Conservation (phyloP, 305 asterid genomes). For the Lippia alba region DNA sequence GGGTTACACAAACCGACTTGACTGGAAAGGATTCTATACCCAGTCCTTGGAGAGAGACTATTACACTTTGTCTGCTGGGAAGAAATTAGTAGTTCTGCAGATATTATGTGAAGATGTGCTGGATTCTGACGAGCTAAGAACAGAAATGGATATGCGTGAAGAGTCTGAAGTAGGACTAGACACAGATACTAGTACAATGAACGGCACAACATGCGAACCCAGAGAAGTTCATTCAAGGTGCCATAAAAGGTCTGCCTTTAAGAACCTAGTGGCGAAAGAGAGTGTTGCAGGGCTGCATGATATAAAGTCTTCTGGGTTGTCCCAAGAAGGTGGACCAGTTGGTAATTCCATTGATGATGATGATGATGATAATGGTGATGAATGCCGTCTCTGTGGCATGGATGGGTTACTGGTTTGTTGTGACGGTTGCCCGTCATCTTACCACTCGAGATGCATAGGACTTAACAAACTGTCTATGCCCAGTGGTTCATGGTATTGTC, state of each 20-base stretch:
- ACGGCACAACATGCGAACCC: conserved; percentile 50
- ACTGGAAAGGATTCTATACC: conserved; percentile 69
- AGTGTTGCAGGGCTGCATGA: conserved; percentile 48
- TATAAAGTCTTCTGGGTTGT: conserved; percentile 38
- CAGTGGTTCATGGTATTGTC: conserved; percentile 92
- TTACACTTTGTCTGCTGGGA: conserved; percentile 74
- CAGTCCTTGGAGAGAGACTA: conserved; percentile 81
- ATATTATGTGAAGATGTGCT: conserved; percentile 82
- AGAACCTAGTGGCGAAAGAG: conserved; percentile 50
- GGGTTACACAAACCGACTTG: conserved; percentile 62
- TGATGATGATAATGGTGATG: conserved; percentile 92
- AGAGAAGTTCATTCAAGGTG: conserved; percentile 71
- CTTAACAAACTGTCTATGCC: conserved; percentile 79
- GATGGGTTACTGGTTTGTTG: conserved; percentile 93
- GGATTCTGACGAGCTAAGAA: conserved; percentile 79
- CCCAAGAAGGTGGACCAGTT: conserved; percentile 45
- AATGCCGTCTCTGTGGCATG: conserved; percentile 98
- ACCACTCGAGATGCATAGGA: conserved; percentile 94
- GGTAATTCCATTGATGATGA: conserved; percentile 61
- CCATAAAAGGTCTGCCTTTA: conserved; percentile 62
- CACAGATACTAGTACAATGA: conserved; percentile 51
- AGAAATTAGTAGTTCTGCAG: conserved; percentile 74
- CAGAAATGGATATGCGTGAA: conserved; percentile 79
- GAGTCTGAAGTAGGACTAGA: conserved; percentile 78
- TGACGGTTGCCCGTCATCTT: conserved; percentile 96